Conservation (phyloP, 345 rosid genomes). For the Geranium rotundifolium region DNA sequence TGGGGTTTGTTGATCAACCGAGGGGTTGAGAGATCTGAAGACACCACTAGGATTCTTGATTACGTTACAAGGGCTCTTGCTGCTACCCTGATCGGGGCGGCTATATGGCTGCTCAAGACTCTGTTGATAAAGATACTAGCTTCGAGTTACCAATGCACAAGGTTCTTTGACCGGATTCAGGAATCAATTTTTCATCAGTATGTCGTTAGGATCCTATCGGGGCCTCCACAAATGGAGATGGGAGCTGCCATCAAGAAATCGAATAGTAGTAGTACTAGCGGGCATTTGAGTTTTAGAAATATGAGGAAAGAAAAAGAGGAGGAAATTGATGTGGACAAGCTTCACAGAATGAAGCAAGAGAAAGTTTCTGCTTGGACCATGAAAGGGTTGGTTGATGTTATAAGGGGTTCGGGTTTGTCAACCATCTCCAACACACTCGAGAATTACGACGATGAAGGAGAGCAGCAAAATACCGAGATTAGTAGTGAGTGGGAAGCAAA, state of each 20-base stretch:
- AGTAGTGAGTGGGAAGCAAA: constrained; percentile 63
- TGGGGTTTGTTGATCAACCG: no score
- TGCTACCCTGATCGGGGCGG: constrained; percentile 41
- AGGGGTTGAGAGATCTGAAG: constrained; percentile 29
- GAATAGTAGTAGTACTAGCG: constrained; percentile 9
- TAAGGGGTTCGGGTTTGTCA: constrained; percentile 28
- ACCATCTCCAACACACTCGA: constrained; percentile 27
- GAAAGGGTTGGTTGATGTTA: constrained; percentile 46
- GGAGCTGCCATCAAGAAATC: constrained; percentile 21
- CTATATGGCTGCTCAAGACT: constrained; percentile 44
- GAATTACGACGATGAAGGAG: constrained; percentile 26
- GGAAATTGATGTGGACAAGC: constrained; percentile 56
- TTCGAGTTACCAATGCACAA: constrained; percentile 40
- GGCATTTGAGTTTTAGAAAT: constrained; percentile 39
- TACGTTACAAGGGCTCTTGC: constrained; percentile 40
- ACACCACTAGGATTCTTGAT: constrained; percentile 26
- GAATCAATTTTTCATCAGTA: constrained; percentile 68
- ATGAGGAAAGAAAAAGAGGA: constrained; percentile 27
- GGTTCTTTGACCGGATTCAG: constrained; percentile 66
- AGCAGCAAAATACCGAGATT: constrained; percentile 40
- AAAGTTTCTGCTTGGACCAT: constrained; percentile 71
- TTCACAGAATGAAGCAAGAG: constrained; percentile 47
- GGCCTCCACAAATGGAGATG: constrained; percentile 50
- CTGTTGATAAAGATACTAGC: constrained; percentile 43
- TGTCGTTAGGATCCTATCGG: constrained; percentile 48